phyloP scores from a whole-genome alignment of 73 alveolate genomes.

The Uronychia setigera region DNA sequence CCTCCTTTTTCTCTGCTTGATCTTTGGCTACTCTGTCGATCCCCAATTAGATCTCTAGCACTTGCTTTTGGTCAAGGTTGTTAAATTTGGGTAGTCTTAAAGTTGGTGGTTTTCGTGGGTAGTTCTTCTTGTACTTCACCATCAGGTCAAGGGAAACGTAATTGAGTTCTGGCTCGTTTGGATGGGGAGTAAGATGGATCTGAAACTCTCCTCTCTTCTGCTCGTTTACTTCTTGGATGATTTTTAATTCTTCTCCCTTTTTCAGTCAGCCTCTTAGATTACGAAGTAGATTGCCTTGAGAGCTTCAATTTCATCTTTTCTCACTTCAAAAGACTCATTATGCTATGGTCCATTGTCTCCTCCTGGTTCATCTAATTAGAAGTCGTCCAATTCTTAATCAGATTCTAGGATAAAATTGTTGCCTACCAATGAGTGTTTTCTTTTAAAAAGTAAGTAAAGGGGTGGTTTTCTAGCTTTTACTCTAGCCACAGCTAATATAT shows the following conservation, averaged over 20 bases:
- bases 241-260: slow-evolving; percentile 1
- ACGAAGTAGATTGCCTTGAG: neutral
- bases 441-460: neutral
- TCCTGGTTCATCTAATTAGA: neutral
- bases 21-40: slow-evolving; percentile 23
- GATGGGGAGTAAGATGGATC: slow-evolving; percentile 33
- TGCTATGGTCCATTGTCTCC: neutral
- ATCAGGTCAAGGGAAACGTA: slow-evolving; percentile 24
- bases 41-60: neutral
- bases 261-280: slow-evolving; percentile 10
- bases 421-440: neutral
- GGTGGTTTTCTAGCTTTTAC: neutral
- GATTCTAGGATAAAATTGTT: neutral
- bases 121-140: slow-evolving; percentile 28
- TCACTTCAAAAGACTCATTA: slow-evolving; percentile 14
- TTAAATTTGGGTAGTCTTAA: slow-evolving; percentile 11
- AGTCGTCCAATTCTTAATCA: neutral
- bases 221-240: slow-evolving; percentile 25
- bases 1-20: neutral
- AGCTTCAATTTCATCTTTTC: slow-evolving; percentile 31
- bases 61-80: slow-evolving; percentile 16
- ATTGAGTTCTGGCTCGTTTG: neutral
- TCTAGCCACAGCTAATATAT: neutral
- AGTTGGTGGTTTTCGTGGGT: slow-evolving; percentile 39
- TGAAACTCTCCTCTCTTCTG: slow-evolving; percentile 31